Percentiles rank a stretch among this genome's conserved stretches.
These are phyloP conservation scores for Botryotinia convoluta DNA, from an alignment of 2,329 filamentous ascomycete species.

Conservation along the genomic window DNA sequence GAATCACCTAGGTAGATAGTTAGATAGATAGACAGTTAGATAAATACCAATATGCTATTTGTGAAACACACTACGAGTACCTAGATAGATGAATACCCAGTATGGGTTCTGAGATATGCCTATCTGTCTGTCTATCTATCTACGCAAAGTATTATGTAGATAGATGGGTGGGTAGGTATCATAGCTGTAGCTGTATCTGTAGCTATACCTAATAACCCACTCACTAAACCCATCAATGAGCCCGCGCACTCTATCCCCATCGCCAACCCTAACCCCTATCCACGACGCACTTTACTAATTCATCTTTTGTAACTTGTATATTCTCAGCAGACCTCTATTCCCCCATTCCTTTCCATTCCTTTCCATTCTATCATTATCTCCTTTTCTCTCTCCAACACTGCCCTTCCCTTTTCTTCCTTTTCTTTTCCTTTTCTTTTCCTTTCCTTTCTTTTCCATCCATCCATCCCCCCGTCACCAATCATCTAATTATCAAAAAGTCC, in stretches of 20 bases:
- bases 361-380: background rate
- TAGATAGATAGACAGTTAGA: no score
- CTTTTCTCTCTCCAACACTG: no score
- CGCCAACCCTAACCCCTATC: background rate
- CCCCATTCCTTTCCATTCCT: background rate
- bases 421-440: background rate
- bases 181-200: background rate
- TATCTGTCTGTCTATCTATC: background rate
- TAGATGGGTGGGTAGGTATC: background rate
- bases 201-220: background rate
- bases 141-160: background rate
- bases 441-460: background rate
- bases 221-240: background rate
- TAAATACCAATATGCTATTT: background rate
- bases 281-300: background rate
- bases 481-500: constrained; percentile 32
- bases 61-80: no score
- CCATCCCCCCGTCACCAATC: background rate
- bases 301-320: background rate
- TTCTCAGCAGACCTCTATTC: background rate
- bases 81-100: background rate
- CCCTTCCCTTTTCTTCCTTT: background rate
- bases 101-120: background rate
- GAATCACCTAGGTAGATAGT: background rate
- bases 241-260: background rate